These are phyloP conservation scores for Blastocystis sp. DNA, from an alignment of 352 stramenopile species.

Conservation along the genomic window DNA sequence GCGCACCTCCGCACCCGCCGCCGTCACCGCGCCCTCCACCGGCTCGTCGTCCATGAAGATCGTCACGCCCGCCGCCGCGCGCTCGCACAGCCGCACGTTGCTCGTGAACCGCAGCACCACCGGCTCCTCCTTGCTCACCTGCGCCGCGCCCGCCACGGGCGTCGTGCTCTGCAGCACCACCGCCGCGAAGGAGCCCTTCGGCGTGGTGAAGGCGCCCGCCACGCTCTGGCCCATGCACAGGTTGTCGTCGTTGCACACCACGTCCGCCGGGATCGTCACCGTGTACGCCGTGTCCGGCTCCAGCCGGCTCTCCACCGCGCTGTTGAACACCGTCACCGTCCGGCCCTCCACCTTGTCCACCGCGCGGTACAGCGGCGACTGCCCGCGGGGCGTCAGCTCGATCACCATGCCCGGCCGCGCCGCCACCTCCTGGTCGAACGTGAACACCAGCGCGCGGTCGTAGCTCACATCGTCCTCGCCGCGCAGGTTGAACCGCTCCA, in stretches of 20 bases:
- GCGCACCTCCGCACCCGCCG: background rate
- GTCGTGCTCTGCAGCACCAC: constrained; percentile 28
- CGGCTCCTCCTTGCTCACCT: background rate
- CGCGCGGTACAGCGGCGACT: background rate
- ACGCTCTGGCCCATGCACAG: constrained; percentile 7
- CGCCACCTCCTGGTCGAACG: constrained; percentile 43
- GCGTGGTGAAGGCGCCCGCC: constrained; percentile 26
- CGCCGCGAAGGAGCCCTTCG: background rate
- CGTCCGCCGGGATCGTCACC: constrained; percentile 6
- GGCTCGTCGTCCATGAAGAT: constrained; percentile 13
- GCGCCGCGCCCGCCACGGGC: background rate
- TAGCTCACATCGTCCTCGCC: constrained; percentile 4
- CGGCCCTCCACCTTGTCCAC: background rate
- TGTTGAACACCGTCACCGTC: constrained; percentile 38
- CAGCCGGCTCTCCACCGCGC: background rate
- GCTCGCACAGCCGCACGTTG: background rate
- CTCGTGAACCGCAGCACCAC: constrained; percentile 36
- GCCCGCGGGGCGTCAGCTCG: background rate
- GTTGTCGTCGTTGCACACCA: constrained; percentile 37
- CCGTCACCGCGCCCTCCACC: background rate
- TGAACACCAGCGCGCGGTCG: constrained; percentile 28
- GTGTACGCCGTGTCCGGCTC: constrained; percentile 16
- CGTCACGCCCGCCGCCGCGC: background rate
- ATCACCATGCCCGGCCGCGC: background rate
- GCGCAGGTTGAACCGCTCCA: constrained; percentile 37